Evolutionary conservation across 2,329 filamentous ascomycete genomes (phyloP).

Genomic region (Hawksworthiomyces lignivorus): DNA sequence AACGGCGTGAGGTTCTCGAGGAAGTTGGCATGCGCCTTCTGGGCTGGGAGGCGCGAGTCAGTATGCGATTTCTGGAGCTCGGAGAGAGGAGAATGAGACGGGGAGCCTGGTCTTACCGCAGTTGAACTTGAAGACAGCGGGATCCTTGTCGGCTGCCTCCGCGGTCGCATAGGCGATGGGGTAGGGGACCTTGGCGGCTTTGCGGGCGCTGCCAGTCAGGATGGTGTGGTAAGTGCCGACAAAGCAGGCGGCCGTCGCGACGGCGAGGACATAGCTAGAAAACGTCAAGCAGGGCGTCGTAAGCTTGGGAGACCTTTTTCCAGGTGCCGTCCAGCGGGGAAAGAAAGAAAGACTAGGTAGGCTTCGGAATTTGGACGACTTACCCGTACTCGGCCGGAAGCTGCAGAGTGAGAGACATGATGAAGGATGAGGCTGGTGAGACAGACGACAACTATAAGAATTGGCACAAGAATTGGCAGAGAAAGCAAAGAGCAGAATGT

Average conservation of each 20-base stretch:
- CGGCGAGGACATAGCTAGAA: conserved; percentile 52
- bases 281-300: not conserved
- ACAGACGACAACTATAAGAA: not conserved
- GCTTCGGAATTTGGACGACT: not conserved
- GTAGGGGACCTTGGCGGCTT: conserved; percentile 45
- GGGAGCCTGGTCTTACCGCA: conserved; percentile 35
- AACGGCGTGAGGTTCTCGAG: conserved; percentile 51
- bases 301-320: not conserved
- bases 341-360: not conserved
- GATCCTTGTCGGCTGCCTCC: conserved; percentile 47
- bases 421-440: not conserved
- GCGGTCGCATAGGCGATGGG: conserved; percentile 49
- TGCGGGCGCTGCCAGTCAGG: conserved; percentile 42
- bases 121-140: conserved; percentile 52
- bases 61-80: not conserved
- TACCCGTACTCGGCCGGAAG: conserved; percentile 14
- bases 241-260: conserved; percentile 49
- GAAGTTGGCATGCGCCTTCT: conserved; percentile 57
- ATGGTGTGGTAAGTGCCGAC: conserved; percentile 46
- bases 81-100: not conserved
- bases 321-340: not conserved
- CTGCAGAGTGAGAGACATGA: conserved; percentile 9
- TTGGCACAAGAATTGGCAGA: not conserved
- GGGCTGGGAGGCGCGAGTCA: conserved; percentile 28
- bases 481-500: not conserved